These are phyloP conservation scores for Corniculantispora saksenae DNA, from an alignment of 2,329 filamentous ascomycete genomes.

Conservation along the genomic window DNA sequence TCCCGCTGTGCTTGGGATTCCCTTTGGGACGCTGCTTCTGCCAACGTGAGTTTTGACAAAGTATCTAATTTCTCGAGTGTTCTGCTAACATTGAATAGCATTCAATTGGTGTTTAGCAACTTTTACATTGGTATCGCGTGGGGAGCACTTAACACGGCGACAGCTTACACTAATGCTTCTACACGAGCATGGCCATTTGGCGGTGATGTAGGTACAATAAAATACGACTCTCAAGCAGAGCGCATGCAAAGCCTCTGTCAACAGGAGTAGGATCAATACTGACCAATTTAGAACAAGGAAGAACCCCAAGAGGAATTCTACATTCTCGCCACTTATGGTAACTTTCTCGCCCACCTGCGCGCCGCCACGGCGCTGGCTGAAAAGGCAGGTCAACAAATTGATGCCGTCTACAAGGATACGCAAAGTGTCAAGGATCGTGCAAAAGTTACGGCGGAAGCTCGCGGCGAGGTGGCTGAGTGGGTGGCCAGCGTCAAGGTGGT, in stretches of 20 bases:
- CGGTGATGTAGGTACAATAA: constrained; percentile 53
- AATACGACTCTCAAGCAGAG: too few species aligned
- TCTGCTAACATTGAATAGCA: constrained; percentile 35
- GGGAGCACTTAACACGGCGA: constrained; percentile 56
- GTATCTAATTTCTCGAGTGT: rapidly evolving
- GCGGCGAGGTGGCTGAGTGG: constrained; percentile 63
- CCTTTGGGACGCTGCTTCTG: constrained; percentile 58
- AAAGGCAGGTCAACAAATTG: constrained; percentile 51
- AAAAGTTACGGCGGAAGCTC: constrained; percentile 49
- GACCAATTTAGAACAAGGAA: constrained; percentile 51
- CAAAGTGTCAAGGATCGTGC: constrained; percentile 39
- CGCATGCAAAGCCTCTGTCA: too few species aligned
- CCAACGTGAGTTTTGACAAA: constrained; percentile 53
- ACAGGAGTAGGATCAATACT: too few species aligned
- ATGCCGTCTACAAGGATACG: constrained; percentile 45
- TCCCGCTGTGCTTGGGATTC: constrained; percentile 50
- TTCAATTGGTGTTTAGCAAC: constrained; percentile 67
- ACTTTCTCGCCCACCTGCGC: constrained; percentile 61
- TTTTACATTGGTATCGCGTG: constrained; percentile 65
- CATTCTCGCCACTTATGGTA: constrained; percentile 64
- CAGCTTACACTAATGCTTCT: constrained; percentile 55
- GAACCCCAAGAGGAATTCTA: constrained; percentile 64
- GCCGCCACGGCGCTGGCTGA: constrained; percentile 62
- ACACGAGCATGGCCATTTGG: constrained; percentile 67
- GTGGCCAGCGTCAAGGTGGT: constrained; percentile 65